Evolutionary conservation across 1,284 basidiomycete genomes (phyloP).

Genomic region (Rhodotorula sp.): DNA sequence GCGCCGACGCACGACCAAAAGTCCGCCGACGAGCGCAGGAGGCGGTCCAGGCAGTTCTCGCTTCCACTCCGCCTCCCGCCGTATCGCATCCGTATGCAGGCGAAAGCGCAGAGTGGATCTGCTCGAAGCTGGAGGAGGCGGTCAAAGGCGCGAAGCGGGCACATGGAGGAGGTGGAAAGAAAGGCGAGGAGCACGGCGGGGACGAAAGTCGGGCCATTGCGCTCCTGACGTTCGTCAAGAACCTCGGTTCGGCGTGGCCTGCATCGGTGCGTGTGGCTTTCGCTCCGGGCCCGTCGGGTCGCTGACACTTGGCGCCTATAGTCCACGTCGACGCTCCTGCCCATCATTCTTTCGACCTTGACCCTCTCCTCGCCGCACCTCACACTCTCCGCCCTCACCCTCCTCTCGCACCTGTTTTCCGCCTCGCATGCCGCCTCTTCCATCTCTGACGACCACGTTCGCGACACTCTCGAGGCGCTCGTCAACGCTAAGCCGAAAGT

Average conservation of each 20-base stretch:
- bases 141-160: conserved; percentile 61
- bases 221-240: conserved; percentile 66
- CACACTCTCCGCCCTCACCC: conserved; percentile 38
- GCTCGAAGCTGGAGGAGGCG: conserved; percentile 65
- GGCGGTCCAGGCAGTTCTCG: conserved; percentile 71
- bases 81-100: conserved; percentile 78
- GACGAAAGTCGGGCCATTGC: conserved; percentile 74
- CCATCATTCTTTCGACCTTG: conserved; percentile 61
- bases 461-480: conserved; percentile 60
- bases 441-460: conserved; percentile 35
- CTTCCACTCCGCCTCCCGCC: conserved; percentile 70
- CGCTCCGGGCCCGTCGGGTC: neutral
- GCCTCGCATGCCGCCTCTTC: conserved; percentile 30
- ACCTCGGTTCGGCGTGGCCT: conserved; percentile 62
- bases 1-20: conserved; percentile 86
- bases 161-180: conserved; percentile 37
- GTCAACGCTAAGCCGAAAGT: conserved; percentile 69
- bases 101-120: conserved; percentile 74
- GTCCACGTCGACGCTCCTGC: conserved; percentile 62
- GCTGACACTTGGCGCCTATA: conserved; percentile 1
- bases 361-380: conserved; percentile 40
- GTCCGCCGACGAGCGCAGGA: conserved; percentile 89
- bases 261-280: conserved; percentile 56
- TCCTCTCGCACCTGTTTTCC: conserved; percentile 41
- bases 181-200: conserved; percentile 19